Base-by-base conservation (phyloP, 257 asterid species). In the Rubia yunnanensis region DNA sequence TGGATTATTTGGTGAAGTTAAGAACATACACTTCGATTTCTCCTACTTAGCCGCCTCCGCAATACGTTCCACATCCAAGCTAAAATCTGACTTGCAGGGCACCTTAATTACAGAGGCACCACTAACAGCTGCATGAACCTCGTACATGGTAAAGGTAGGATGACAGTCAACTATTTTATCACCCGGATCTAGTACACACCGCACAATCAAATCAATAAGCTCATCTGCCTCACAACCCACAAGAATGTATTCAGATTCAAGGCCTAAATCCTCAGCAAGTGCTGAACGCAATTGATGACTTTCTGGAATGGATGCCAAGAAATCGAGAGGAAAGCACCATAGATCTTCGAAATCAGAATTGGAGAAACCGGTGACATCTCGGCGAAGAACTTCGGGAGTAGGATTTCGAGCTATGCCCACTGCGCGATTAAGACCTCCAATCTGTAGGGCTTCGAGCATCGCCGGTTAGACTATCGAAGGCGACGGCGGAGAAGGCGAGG, bases 141-240 rank as follows among this genome's bases (percentile, higher is more conserved):
- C 99, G 58, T 92, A 92, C 99, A 89, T 92, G 2, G 96, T 85
- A 76, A 92, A 92, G 38, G 99, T 92, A 66, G 97, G 99, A 34
- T 97, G 99, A 75, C 97, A 89, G 80, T 92, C 99, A 76, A 92
- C 77, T 74, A 89, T 92, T 75, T 86, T 89, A 68, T 92, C 99
- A 70, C 95, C 95, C 10, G 97, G 97, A 69, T 89, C 99, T 67
- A 89, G 79, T 67, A 92, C 89, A 56, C 97, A 92, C 97, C 99
- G 85, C 97, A 94, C 89, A 69, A 89, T 86, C 83, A 94, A 79
- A 80, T 94, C 99, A 75, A 94, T 90, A 30, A 94, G 89, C 75
- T 94, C 99, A 78, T 94, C 97, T 44, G 99, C 99, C 77, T 97
- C 99, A 76, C 97, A 94, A 8, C 96, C 97, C 41, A 72, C 96